These are phyloP conservation scores for Primulina huaijiensis DNA, from an alignment of 257 asterid species.

Conservation along the genomic window DNA sequence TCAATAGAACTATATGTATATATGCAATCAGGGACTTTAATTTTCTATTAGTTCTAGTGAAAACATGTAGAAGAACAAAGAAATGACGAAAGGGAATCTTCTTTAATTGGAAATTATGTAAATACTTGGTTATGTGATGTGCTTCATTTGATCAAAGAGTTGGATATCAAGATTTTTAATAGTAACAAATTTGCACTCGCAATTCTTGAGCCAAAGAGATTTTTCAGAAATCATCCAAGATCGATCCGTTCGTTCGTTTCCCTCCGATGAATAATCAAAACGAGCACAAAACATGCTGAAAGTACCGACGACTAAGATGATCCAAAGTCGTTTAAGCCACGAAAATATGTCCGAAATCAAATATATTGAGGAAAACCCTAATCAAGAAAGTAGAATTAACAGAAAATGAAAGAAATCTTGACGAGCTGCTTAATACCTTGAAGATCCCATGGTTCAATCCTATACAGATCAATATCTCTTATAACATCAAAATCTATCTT, in stretches of 20 bases:
- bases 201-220: no score
- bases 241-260: neutral
- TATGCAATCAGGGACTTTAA: neutral
- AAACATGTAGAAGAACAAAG: neutral
- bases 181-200: no score
- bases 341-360: neutral
- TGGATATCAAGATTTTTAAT: no score
- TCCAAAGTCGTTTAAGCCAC: neutral
- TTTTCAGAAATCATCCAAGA: no score
- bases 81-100: neutral
- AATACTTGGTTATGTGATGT: neutral
- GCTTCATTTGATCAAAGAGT: no score
- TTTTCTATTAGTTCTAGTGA: neutral
- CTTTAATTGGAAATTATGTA: neutral
- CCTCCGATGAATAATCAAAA: neutral
- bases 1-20: no score
- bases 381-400: no score
- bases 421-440: constrained; percentile 34
- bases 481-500: constrained; percentile 61
- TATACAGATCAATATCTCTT: constrained; percentile 50
- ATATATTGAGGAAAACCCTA: neutral
- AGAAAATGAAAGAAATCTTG: neutral
- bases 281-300: neutral
- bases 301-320: neutral
- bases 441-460: constrained; percentile 66